phyloP scores from a whole-genome alignment of 495 filamentous ascomycete genomes.

The Podospora fimiseda region DNA sequence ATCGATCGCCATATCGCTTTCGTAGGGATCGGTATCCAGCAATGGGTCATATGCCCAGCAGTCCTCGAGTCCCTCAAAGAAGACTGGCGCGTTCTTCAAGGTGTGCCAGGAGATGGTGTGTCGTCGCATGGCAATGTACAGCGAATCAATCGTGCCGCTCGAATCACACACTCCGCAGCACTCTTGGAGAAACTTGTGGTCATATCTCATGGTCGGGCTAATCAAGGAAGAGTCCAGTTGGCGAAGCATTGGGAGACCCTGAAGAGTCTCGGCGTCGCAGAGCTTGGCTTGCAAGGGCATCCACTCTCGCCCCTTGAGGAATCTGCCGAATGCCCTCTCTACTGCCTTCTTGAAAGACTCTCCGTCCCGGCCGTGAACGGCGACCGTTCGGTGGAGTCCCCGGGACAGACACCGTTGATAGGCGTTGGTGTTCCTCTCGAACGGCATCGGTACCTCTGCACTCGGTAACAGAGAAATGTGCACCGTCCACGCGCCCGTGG shows the following conservation, averaged over 20 bases:
- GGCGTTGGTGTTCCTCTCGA: conserved; percentile 52
- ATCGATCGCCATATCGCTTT: conserved; percentile 27
- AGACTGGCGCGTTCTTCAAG: conserved; percentile 39
- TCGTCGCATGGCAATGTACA: conserved; percentile 49
- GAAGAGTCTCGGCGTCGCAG: conserved; percentile 48
- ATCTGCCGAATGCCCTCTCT: conserved; percentile 40
- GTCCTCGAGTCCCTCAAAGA: conserved; percentile 43
- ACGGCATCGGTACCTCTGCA: conserved; percentile 46
- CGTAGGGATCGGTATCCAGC: conserved; percentile 38
- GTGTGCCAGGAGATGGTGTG: conserved; percentile 44
- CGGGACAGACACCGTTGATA: conserved; percentile 53
- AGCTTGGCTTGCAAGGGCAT: conserved; percentile 49
- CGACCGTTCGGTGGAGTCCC: conserved; percentile 48
- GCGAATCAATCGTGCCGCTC: conserved; percentile 45
- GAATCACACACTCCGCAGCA: conserved; percentile 46
- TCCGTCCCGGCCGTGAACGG: conserved; percentile 41
- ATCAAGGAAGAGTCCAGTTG: conserved; percentile 37
- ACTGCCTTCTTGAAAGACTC: conserved; percentile 42
- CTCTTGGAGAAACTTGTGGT: conserved; percentile 42
- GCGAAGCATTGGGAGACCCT: conserved; percentile 51
- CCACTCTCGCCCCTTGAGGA: conserved; percentile 45
- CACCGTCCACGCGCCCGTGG: conserved; percentile 45
- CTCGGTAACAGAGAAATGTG: conserved; percentile 50
- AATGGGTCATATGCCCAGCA: conserved; percentile 44
- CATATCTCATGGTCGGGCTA: conserved; percentile 27